phyloP scores from a whole-genome alignment of 108 stramenopile genomes.

The Ochromonas danica region DNA sequence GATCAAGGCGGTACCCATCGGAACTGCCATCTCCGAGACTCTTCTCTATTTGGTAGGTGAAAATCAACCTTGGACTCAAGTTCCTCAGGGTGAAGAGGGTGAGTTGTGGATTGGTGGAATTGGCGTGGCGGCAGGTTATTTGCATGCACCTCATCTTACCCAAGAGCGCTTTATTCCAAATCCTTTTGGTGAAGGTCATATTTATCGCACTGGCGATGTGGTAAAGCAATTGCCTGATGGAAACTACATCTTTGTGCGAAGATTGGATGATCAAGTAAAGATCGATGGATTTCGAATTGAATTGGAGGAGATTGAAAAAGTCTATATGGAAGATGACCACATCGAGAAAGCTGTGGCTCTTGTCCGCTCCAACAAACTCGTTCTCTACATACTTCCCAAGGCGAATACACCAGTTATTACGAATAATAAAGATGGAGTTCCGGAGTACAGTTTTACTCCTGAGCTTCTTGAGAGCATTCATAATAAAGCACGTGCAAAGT shows the following conservation, averaged over 20 bases:
- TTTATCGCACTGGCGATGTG: not conserved
- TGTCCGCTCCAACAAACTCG: not conserved
- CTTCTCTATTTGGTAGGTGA: not conserved
- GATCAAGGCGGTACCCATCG: too few relatives aligned
- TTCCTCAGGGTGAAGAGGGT: not conserved
- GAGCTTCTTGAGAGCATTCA: constrained; percentile 6
- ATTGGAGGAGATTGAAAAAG: not conserved
- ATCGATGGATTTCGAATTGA: not conserved
- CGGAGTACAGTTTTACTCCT: too few relatives aligned
- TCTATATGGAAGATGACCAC: not conserved
- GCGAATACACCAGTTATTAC: too few relatives aligned
- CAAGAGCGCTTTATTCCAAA: not conserved
- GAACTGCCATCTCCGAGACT: too few relatives aligned
- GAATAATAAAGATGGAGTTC: too few relatives aligned
- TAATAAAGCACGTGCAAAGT: not conserved
- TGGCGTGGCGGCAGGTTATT: not conserved
- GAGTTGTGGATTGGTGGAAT: not conserved
- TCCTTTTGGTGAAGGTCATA: not conserved
- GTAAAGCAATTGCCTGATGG: not conserved
- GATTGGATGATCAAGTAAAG: not conserved
- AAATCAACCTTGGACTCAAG: not conserved
- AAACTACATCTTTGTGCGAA: not conserved
- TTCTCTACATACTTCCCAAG: too few relatives aligned
- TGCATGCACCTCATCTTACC: not conserved
- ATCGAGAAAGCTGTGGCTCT: not conserved